Base-by-base conservation (phyloP, 305 asterid species). In the Fraxinus albicans region DNA sequence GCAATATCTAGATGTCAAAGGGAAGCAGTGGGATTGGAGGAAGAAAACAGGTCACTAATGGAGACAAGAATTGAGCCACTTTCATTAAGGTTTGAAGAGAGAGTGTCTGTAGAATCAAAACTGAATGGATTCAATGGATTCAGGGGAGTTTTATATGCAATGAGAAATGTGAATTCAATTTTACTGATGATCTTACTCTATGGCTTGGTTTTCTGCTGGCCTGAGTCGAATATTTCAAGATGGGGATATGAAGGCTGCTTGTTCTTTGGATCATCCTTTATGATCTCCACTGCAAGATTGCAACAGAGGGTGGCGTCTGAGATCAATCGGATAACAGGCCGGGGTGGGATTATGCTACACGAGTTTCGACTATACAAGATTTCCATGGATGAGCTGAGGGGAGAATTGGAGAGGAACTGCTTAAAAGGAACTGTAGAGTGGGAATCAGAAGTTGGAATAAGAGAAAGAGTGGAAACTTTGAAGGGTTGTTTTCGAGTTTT, bases 61-160 rank as follows among this genome's bases (percentile, higher is more conserved):
- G 98, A 93, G 81, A 86, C 93, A 7, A 92, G 97, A 87, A 90
- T 95, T 72, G 95, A 91, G 83, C 91, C 93, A 8, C 81, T 90
- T 4, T 86, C 95, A 1, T 80, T 95, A 67, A 87, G 88, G 76
- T 89, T 92, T 50, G 95, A 92, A 25, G 98, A 91, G 47, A 85
- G 78, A 63, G 91, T 88, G 0, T 84, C 89, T 0, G 81, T 91
- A 0, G 97, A 92, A 84, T 95, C 98, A 35, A 95, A 90, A 75
- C 91, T 95, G 23, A 93, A 95, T 36, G 98, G 98, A 15, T 95
- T 92, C 88, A 94, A 89, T 58, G 98, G 99, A 0, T 95, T 95
- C 88, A 86, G 97, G 47, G 98, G 99, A 60, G 98, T 91, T n/a
- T 87, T 95, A 0, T 94, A 90, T 73, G 97, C 99, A 80, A 92